These are phyloP conservation scores for Avicennia marina DNA, from an alignment of 257 asterid species.

Conservation along the genomic window DNA sequence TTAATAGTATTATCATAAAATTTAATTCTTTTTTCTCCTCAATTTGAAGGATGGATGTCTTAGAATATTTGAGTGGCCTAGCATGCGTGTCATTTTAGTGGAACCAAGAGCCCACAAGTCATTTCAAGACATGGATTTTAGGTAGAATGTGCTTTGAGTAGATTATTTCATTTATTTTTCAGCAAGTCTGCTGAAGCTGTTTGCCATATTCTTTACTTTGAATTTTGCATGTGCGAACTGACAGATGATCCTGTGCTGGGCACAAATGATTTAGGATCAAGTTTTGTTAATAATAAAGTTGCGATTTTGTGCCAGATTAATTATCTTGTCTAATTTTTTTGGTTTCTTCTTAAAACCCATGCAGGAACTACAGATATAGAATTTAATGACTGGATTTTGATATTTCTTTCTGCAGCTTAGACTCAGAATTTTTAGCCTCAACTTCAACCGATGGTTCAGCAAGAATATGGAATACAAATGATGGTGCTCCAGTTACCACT, in stretches of 20 bases:
- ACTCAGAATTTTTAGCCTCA: conserved; percentile 88
- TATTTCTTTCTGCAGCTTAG: conserved; percentile 56
- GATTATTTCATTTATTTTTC: conserved; percentile 1
- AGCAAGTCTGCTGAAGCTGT: background rate
- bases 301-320: background rate
- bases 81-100: conserved; percentile 54
- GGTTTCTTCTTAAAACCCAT: conserved; percentile 1
- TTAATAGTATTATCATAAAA: background rate
- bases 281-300: conserved; percentile 5
- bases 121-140: conserved; percentile 92
- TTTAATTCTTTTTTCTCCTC: conserved; percentile 9
- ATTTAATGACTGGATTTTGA: conserved; percentile 15
- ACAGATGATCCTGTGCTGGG: background rate
- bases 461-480: conserved; percentile 84
- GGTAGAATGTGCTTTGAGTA: conserved; percentile 37
- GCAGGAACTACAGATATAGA: conserved; percentile 1
- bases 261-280: conserved; percentile 10
- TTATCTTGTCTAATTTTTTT: background rate
- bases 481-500: conserved; percentile 77
- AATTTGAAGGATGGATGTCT: conserved; percentile 81
- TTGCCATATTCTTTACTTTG: conserved; percentile 10
- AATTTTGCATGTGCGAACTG: background rate
- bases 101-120: conserved; percentile 98
- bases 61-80: conserved; percentile 94
- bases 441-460: conserved; percentile 95